These are phyloP conservation scores for Capronia epimyces DNA, from an alignment of 2,329 filamentous ascomycete genomes.

Conservation along the genomic window DNA sequence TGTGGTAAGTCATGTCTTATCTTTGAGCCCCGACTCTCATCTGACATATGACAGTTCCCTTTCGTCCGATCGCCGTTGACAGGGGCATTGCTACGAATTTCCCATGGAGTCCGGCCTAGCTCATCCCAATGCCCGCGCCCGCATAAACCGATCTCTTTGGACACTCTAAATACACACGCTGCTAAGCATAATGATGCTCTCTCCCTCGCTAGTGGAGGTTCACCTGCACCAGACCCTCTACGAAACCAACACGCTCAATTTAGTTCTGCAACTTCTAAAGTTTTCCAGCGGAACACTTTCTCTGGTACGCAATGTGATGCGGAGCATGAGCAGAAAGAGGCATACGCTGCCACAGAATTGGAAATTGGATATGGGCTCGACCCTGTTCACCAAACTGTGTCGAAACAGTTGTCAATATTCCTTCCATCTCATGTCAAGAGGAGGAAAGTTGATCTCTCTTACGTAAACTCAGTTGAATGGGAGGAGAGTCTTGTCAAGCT, in stretches of 20 bases:
- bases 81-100: background rate
- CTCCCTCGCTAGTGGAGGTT: background rate
- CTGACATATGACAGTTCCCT: background rate
- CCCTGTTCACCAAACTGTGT: background rate
- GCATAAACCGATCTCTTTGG: background rate
- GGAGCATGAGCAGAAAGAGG: background rate
- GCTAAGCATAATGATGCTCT: background rate
- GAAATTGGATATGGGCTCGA: background rate
- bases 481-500: constrained; percentile 2
- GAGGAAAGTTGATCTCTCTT: constrained; percentile 18
- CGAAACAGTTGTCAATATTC: constrained; percentile 12
- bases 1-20: background rate
- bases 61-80: background rate
- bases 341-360: constrained; percentile 1
- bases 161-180: background rate
- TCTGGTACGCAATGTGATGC: background rate
- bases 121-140: background rate
- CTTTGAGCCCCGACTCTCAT: background rate
- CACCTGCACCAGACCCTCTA: background rate
- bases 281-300: too few relatives aligned
- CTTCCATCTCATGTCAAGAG: constrained; percentile 11
- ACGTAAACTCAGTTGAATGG: constrained; percentile 13
- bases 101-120: constrained; percentile 2
- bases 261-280: background rate
- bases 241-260: background rate